A percentile compares a stretch with the other conserved stretches of the same genome.
phyloP scores from a whole-genome alignment of 176 grass and related monocot species.

The Rhynchospora breviuscula region DNA sequence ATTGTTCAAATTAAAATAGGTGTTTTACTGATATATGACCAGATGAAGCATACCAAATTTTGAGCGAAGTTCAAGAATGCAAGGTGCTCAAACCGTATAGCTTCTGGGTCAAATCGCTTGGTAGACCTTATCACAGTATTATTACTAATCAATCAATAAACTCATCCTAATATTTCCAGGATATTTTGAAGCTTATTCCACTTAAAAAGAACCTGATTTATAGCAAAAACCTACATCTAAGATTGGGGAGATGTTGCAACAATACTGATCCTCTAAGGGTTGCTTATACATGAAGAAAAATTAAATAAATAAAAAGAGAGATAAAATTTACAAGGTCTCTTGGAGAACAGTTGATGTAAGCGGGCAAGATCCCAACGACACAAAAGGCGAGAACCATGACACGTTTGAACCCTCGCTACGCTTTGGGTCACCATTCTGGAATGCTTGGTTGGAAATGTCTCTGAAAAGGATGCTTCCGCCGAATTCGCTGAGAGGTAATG shows the following conservation, averaged over 20 bases:
- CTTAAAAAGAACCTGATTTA: neutral
- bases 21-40: slow-evolving; percentile 86
- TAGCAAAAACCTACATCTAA: neutral
- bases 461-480: neutral
- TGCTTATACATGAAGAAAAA: neutral
- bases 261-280: neutral
- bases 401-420: slow-evolving; percentile 25
- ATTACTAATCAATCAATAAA: neutral
- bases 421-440: neutral
- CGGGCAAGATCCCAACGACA: slow-evolving; percentile 81
- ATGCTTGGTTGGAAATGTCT: neutral
- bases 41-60: slow-evolving; percentile 77
- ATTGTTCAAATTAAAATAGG: neutral
- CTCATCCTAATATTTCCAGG: neutral
- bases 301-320: neutral
- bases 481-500: neutral
- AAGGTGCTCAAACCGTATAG: slow-evolving; percentile 78
- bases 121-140: slow-evolving; percentile 56
- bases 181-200: neutral
- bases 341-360: slow-evolving; percentile 91
- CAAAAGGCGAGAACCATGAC: slow-evolving; percentile 78
- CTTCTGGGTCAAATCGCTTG: slow-evolving; percentile 83
- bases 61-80: slow-evolving; percentile 93
- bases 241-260: neutral
- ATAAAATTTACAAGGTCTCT: slow-evolving; percentile 64